Percentiles rank a stretch among this genome's conserved stretches.
phyloP scores from a whole-genome alignment of 345 rosid species.

The Fremontodendron californicum region DNA sequence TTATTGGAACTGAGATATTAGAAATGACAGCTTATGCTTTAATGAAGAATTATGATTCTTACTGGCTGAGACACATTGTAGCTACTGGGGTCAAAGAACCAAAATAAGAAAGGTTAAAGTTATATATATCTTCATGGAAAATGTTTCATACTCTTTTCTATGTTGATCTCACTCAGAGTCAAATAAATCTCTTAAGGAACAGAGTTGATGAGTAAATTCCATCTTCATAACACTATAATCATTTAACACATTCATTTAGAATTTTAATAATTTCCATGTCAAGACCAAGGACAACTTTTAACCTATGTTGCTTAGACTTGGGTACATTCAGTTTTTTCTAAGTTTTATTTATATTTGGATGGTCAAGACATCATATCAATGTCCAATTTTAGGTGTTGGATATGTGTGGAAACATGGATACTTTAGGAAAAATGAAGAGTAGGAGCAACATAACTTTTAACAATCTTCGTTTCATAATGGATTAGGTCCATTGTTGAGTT shows the following conservation, averaged over 20 bases:
- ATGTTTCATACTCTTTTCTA: background rate
- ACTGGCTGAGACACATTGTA: background rate
- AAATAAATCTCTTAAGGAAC: background rate
- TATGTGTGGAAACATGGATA: no score
- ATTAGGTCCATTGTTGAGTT: background rate
- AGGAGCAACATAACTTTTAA: background rate
- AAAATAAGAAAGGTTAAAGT: background rate
- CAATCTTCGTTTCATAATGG: background rate
- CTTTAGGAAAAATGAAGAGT: background rate
- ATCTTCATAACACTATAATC: background rate
- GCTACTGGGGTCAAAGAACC: background rate
- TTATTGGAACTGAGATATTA: background rate
- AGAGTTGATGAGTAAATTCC: background rate
- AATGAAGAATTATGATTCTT: background rate
- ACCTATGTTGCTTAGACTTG: background rate
- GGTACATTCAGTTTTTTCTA: background rate
- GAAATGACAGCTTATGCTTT: background rate
- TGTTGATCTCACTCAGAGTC: background rate
- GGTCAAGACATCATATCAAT: background rate
- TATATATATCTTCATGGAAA: background rate
- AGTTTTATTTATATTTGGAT: background rate
- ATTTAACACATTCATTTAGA: no score
- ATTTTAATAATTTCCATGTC: no score
- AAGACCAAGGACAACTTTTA: background rate
- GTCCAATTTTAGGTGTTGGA: background rate